Percentiles rank a stretch among this genome's conserved stretches.
These are phyloP conservation scores for Rhodosporidiobolus sp. DNA, from an alignment of 768 basidiomycete species.

Conservation along the genomic window DNA sequence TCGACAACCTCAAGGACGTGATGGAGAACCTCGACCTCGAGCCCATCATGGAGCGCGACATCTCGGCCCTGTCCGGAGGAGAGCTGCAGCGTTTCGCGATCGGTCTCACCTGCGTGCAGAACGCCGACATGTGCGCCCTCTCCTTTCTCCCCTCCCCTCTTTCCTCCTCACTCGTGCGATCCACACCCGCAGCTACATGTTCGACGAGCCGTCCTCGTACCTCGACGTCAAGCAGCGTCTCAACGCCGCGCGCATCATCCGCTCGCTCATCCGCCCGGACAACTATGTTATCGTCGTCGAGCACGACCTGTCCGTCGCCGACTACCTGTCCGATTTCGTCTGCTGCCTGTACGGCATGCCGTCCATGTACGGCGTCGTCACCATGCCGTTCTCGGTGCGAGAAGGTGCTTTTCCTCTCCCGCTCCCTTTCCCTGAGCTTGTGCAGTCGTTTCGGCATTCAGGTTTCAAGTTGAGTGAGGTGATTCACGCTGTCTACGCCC, in stretches of 20 bases:
- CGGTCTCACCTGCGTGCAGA: conserved; percentile 92
- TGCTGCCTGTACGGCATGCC: conserved; percentile 97
- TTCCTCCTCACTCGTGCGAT: conserved; percentile 14
- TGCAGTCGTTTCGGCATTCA: no score
- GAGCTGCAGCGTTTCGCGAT: conserved; percentile 98
- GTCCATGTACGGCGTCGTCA: conserved; percentile 96
- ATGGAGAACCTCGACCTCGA: conserved; percentile 82
- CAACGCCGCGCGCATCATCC: conserved; percentile 91
- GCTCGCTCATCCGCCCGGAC: conserved; percentile 71
- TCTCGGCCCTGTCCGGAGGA: conserved; percentile 85
- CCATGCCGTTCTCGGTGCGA: conserved; percentile 95
- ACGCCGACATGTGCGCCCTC: conserved; percentile 79
- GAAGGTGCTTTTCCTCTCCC: conserved; percentile 55
- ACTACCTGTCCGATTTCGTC: conserved; percentile 97
- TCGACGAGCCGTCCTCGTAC: conserved; percentile 98
- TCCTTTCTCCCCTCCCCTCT: neutral
- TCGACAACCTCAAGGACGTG: conserved; percentile 81
- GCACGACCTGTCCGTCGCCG: conserved; percentile 96
- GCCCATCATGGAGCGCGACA: conserved; percentile 78
- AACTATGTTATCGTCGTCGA: conserved; percentile 97
- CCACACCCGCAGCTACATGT: conserved; percentile 73
- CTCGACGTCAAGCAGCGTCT: conserved; percentile 94
- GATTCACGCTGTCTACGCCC: no score
- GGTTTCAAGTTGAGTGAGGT: no score
- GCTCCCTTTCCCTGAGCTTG: neutral